Evolutionary conservation across 83 land plant genomes (phyloP).

Genomic region (Picea mariana): DNA sequence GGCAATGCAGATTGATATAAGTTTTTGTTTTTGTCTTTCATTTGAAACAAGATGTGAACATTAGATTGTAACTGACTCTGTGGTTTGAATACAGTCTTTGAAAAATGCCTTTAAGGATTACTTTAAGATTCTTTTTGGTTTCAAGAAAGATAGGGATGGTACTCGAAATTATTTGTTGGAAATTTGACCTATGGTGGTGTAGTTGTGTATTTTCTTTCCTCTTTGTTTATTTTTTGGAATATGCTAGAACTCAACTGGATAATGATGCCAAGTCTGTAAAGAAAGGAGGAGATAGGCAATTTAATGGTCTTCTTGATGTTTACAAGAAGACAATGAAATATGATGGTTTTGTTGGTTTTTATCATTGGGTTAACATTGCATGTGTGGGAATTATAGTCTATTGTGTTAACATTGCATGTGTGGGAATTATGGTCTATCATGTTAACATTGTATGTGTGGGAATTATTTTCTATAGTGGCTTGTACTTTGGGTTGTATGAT

Average conservation of each 20-base stretch:
- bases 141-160: conserved; percentile 53
- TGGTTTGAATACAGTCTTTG: conserved; percentile 17
- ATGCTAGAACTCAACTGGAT: conserved; percentile 42
- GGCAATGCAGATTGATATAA: no score
- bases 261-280: conserved; percentile 40
- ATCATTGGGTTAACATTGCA: conserved; percentile 47
- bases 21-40: no score
- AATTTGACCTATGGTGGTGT: conserved; percentile 52
- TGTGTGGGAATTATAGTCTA: conserved; percentile 9
- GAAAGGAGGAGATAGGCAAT: conserved; percentile 44
- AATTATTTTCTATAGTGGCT: conserved; percentile 48
- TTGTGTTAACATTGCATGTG: conserved; percentile 37
- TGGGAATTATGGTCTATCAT: no score
- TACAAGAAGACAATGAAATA: conserved; percentile 42
- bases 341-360: conserved; percentile 50
- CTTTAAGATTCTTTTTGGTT: conserved; percentile 36
- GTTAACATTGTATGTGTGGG: conserved; percentile 21
- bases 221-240: conserved; percentile 52
- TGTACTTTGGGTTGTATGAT: conserved; percentile 61
- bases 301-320: conserved; percentile 57
- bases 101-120: conserved; percentile 26
- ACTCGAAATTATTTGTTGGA: conserved; percentile 53
- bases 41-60: no score
- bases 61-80: no score
- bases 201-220: conserved; percentile 42